Evolutionary conservation across 176 grass and related monocot genomes (phyloP).

Genomic region (sorghum (Sorghum bicolor)): Sorghum_bicolor_NCBIv3 NC_012879.2:188501-189000

Average conservation of each 20-base stretch:
- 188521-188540: background rate
- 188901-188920: too few species aligned
- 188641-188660: conserved; percentile 19
- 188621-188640: conserved; percentile 99
- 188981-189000: background rate
- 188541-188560: background rate
- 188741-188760: background rate
- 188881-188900: too few species aligned
- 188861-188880: too few species aligned
- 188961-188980: background rate
- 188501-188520: background rate
- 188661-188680: conserved; percentile 18
- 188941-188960: too few species aligned
- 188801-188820: background rate
- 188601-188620: conserved; percentile 66
- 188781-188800: background rate
- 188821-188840: too few species aligned
- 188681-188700: background rate
- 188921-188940: too few species aligned
- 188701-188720: background rate
- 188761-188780: background rate
- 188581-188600: background rate
- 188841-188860: too few species aligned
- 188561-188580: background rate
- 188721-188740: background rate